phyloP scores from a whole-genome alignment of 1,284 basidiomycete genomes.

The Trichosporon sp. region DNA sequence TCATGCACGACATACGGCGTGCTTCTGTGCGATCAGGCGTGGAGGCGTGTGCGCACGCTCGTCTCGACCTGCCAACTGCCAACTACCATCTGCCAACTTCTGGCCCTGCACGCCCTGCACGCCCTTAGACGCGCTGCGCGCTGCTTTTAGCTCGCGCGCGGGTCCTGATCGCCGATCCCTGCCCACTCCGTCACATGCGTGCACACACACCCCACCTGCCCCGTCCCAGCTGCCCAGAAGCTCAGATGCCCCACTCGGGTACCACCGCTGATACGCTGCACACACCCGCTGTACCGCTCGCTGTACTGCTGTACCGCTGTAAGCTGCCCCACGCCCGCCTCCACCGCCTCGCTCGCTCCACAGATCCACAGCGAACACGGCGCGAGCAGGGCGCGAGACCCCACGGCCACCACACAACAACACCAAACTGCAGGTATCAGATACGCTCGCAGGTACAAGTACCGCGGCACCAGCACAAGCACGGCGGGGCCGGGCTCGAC shows the following conservation, averaged over 20 bases:
- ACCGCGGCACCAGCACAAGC: neutral
- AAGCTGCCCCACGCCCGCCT: too few species aligned
- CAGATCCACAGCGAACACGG: too few species aligned
- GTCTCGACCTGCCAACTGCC: too few species aligned
- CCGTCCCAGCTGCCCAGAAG: too few species aligned
- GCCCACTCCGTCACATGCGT: neutral
- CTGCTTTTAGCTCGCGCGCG: neutral
- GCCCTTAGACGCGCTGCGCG: too few species aligned
- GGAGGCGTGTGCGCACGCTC: too few species aligned
- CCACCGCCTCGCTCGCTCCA: too few species aligned
- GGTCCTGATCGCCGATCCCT: neutral
- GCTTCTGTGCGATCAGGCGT: too few species aligned
- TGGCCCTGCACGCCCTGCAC: neutral
- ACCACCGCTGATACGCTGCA: neutral
- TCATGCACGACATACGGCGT: too few species aligned
- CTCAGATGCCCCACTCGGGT: neutral
- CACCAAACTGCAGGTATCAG: neutral
- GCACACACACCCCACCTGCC: neutral
- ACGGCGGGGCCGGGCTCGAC: neutral
- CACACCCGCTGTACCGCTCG: too few species aligned
- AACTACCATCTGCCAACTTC: neutral
- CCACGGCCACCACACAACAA: neutral
- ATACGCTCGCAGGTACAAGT: neutral
- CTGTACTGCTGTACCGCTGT: too few species aligned
- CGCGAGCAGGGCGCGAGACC: too few species aligned